Base-by-base conservation (phyloP, 805 yeast species). In the Wickerhamiella alocasiicola region DNA sequence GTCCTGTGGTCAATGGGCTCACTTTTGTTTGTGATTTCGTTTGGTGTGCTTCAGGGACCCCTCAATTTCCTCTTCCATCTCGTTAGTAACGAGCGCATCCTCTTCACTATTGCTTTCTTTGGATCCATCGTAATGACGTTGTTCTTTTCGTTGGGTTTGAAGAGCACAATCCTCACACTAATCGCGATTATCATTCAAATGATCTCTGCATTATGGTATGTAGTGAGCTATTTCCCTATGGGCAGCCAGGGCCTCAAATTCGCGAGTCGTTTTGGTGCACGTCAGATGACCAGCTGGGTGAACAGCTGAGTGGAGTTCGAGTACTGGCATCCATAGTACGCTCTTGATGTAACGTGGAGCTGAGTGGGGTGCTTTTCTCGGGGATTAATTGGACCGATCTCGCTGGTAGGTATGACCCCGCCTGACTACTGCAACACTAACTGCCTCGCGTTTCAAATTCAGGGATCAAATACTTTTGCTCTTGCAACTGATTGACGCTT, bases 11-110 rank as follows among this genome's bases (percentile, higher is more conserved):
- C 95, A 2, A 65, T 88, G 61, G 98, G 97, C 0, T 81, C 94
- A 1, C 55, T 91, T 11, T 61, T 91, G 33, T 88, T 91, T 60
- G 82, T 91, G 15, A 56, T 82, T 5, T 82, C 95, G 26, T 91
- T 91, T 62, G 96, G 95, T 1, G 74, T 84, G 15, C 63, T 88
- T 17, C 95, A 85, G 64, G 98, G 98, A 0, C 96, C 96, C 0
- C 67, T 74, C n/a, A 76, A 78, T 26, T 91, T 84, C 56, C 46
- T 74, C 31, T 64, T 66, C 36, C 97, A 88, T 56, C 67, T 91
- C 46, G 58, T 80, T 4, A 78, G 94, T 3, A 69, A 71, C 27
- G 80, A 76, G 38, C 70, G 98, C 49, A 64, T 88, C 33, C 76
- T 87, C 32, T 88, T 91, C 58, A 77, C 95, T 0, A 49, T 70